A percentile compares a stretch with the other conserved stretches of the same genome.
Conservation (phyloP, 495 filamentous ascomycete species). For the Talaromyces liani region DNA sequence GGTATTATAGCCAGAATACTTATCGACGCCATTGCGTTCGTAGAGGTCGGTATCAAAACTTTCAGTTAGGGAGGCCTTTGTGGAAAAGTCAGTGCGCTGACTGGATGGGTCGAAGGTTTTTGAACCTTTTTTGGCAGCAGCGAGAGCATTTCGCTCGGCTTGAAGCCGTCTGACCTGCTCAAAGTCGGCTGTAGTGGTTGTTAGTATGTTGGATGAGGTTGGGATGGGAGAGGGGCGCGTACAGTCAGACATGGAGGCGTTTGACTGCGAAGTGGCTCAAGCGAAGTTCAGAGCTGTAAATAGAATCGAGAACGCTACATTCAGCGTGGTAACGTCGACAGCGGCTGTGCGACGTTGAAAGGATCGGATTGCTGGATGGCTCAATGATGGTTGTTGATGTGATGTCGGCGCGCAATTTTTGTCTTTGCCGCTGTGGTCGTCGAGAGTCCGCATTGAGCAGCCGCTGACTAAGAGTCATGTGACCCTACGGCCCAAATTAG, state of each 20-base stretch:
- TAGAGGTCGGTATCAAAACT: slow-evolving; percentile 91
- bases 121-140: slow-evolving; percentile 76
- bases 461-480: slow-evolving; percentile 5
- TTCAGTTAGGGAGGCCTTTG: slow-evolving; percentile 92
- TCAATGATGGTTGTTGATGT: neutral
- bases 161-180: slow-evolving; percentile 76
- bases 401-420: slow-evolving; percentile 4
- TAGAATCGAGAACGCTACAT: slow-evolving; percentile 1
- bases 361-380: neutral
- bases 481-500: neutral
- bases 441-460: neutral
- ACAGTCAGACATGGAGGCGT: slow-evolving; percentile 54
- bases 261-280: neutral
- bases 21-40: slow-evolving; percentile 70
- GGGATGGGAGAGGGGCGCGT: slow-evolving; percentile 18
- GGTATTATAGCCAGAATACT: slow-evolving; percentile 84
- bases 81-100: slow-evolving; percentile 84
- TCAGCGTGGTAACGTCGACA: slow-evolving; percentile 6
- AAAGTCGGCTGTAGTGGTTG: slow-evolving; percentile 56
- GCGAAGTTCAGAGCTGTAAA: slow-evolving; percentile 1
- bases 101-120: slow-evolving; percentile 77
- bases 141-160: slow-evolving; percentile 84
- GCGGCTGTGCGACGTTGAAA: slow-evolving; percentile 5
- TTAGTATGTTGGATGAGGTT: slow-evolving; percentile 19
- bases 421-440: neutral